Percentiles rank a stretch among this genome's conserved stretches.
phyloP scores from a whole-genome alignment of 345 rosid genomes.

The Eucalyptus coolabah region DNA sequence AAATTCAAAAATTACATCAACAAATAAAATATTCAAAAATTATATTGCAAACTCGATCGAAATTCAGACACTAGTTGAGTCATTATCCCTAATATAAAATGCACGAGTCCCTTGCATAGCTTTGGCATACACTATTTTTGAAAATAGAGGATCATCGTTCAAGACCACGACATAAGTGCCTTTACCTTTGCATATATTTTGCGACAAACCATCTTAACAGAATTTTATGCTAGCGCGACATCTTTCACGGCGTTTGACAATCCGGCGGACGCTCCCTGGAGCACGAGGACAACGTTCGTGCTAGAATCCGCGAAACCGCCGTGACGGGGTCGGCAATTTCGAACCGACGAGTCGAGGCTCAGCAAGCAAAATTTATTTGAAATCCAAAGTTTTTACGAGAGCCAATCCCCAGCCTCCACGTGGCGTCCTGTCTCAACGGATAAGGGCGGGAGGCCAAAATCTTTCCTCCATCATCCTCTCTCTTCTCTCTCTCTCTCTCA shows the following conservation, averaged over 20 bases:
- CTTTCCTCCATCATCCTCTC: background rate
- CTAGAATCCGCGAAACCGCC: background rate
- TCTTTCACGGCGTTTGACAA: background rate
- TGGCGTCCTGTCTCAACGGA: background rate
- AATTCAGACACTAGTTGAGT: fast-evolving
- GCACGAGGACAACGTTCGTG: background rate
- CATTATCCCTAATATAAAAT: too few species aligned
- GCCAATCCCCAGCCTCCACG: background rate
- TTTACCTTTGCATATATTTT: fast-evolving
- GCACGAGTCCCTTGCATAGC: fast-evolving
- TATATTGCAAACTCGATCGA: too few species aligned
- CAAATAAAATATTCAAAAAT: too few species aligned
- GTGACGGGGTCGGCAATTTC: background rate
- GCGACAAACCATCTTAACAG: fast-evolving
- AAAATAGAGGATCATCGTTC: fast-evolving
- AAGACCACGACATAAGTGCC: background rate
- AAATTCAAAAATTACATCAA: fast-evolving
- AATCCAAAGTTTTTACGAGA: background rate
- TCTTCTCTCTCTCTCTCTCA: background rate
- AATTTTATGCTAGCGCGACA: background rate
- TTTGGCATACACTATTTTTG: too few species aligned
- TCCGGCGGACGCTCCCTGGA: background rate
- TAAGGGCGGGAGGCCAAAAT: background rate
- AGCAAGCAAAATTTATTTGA: background rate
- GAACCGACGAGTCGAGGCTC: background rate